Conservation (phyloP, 1,284 basidiomycete species). For the Boletus sp. region DNA sequence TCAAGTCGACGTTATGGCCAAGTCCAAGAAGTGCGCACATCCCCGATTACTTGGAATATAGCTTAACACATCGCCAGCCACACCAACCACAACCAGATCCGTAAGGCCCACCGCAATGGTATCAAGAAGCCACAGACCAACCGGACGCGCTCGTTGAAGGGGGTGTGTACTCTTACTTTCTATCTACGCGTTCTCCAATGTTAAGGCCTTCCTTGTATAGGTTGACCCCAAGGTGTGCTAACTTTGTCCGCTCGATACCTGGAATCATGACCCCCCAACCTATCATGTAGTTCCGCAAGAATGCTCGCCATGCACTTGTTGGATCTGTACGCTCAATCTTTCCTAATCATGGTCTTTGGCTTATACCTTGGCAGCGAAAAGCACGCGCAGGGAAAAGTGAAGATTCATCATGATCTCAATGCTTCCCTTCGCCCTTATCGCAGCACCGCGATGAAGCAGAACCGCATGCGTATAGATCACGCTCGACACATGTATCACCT, state of each 20-base stretch:
- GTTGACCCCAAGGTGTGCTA: slow-evolving; percentile 79
- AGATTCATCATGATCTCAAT: slow-evolving; percentile 42
- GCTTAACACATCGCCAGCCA: slow-evolving; percentile 47
- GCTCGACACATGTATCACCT: slow-evolving; percentile 25
- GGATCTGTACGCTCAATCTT: slow-evolving; percentile 65
- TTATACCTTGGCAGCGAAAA: slow-evolving; percentile 49
- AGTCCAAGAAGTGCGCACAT: slow-evolving; percentile 71
- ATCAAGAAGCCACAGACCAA: slow-evolving; percentile 81
- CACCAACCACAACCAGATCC: slow-evolving; percentile 92
- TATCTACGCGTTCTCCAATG: slow-evolving; percentile 3
- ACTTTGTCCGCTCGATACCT: background rate
- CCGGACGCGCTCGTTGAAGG: slow-evolving; percentile 84
- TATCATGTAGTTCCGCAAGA: slow-evolving; percentile 76
- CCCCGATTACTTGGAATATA: background rate
- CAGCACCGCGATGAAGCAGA: slow-evolving; percentile 8
- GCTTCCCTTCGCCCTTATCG: slow-evolving; percentile 6
- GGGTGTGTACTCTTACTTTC: slow-evolving; percentile 59
- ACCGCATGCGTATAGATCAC: slow-evolving; percentile 14
- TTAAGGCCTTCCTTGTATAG: slow-evolving; percentile 38
- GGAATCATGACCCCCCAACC: slow-evolving; percentile 9
- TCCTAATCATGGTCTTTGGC: background rate
- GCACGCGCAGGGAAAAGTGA: slow-evolving; percentile 60
- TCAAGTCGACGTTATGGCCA: slow-evolving; percentile 64
- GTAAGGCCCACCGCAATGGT: slow-evolving; percentile 97
- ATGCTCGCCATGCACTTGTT: slow-evolving; percentile 72